phyloP scores from a whole-genome alignment of 768 basidiomycete genomes.

The Kwoniella sp. region DNA sequence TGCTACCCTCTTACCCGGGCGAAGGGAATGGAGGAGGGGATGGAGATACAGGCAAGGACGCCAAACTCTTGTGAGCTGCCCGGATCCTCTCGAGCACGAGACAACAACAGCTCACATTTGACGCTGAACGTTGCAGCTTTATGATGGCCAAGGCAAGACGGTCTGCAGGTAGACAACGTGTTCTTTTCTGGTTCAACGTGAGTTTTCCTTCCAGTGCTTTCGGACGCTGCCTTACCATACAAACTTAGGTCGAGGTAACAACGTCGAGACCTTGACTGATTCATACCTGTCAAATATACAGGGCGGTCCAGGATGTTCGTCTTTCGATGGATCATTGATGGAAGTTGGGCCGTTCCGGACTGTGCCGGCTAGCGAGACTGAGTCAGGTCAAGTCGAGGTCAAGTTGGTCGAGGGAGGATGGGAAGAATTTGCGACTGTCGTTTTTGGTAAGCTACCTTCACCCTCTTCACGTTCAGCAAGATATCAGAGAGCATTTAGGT shows the following conservation, averaged over 20 bases:
- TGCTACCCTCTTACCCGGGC: slow-evolving; percentile 54
- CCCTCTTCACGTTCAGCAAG: background rate
- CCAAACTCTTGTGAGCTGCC: slow-evolving; percentile 53
- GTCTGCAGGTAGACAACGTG: slow-evolving; percentile 81
- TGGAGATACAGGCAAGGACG: slow-evolving; percentile 51
- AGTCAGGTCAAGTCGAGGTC: slow-evolving; percentile 69
- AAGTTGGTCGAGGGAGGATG: slow-evolving; percentile 81
- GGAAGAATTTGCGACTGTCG: slow-evolving; percentile 95
- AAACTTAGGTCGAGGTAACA: background rate
- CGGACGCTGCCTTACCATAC: background rate
- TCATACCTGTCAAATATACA: slow-evolving; percentile 57
- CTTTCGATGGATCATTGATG: slow-evolving; percentile 97
- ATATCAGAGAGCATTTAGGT: too few relatives aligned
- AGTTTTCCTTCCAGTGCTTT: slow-evolving; percentile 47
- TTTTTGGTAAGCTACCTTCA: slow-evolving; percentile 70
- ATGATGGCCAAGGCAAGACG: slow-evolving; percentile 84
- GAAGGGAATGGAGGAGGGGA: slow-evolving; percentile 51
- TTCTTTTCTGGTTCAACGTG: slow-evolving; percentile 98
- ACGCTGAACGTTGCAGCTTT: slow-evolving; percentile 61
- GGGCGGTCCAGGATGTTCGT: slow-evolving; percentile 97
- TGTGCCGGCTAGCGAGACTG: slow-evolving; percentile 52
- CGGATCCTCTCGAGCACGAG: background rate
- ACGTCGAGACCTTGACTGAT: background rate
- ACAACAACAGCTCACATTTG: background rate
- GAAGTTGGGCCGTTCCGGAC: slow-evolving; percentile 87